A percentile compares a stretch with the other conserved stretches of the same genome.
Evolutionary conservation across 2,329 filamentous ascomycete species (phyloP).

Genomic region (Penicillium rolfsii): DNA sequence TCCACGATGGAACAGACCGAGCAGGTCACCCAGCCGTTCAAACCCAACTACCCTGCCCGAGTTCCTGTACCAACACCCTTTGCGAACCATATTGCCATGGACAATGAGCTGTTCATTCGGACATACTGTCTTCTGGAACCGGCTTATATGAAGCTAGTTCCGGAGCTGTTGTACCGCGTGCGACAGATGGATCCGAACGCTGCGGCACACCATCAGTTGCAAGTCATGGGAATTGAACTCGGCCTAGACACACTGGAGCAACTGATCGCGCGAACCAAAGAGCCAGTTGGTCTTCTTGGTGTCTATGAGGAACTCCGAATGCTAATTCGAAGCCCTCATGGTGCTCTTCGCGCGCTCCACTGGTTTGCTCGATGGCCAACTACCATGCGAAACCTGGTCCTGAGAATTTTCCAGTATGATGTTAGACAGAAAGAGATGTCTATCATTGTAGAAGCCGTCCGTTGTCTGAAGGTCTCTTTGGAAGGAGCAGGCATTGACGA

Average conservation of each 20-base stretch:
- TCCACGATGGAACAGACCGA: slow-evolving; percentile 64
- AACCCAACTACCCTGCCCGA: slow-evolving; percentile 55
- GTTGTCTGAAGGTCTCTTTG: slow-evolving; percentile 53
- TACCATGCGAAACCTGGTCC: slow-evolving; percentile 66
- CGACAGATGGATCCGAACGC: slow-evolving; percentile 55
- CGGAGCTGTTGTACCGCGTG: slow-evolving; percentile 62
- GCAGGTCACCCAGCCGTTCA: slow-evolving; percentile 48
- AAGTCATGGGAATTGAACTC: slow-evolving; percentile 49
- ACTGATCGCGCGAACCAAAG: slow-evolving; percentile 71
- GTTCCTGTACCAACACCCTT: slow-evolving; percentile 52
- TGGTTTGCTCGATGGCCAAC: slow-evolving; percentile 63
- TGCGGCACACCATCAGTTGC: slow-evolving; percentile 51
- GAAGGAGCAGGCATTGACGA: slow-evolving; percentile 31
- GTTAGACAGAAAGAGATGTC: slow-evolving; percentile 60
- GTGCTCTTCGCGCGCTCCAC: slow-evolving; percentile 62
- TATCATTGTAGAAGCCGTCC: slow-evolving; percentile 58
- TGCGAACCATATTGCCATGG: slow-evolving; percentile 62
- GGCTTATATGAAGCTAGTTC: slow-evolving; percentile 69
- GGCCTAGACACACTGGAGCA: slow-evolving; percentile 70
- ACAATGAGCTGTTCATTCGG: slow-evolving; percentile 74
- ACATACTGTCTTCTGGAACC: slow-evolving; percentile 80
- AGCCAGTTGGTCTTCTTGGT: slow-evolving; percentile 63
- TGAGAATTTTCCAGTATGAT: slow-evolving; percentile 60
- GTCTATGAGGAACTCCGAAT: slow-evolving; percentile 58
- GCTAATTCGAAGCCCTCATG: slow-evolving; percentile 58